Evolutionary conservation across 768 basidiomycete species (phyloP), one percentile per base, ranked within the genome.

Genomic region (Hebeloma cylindrosporum): DNA sequence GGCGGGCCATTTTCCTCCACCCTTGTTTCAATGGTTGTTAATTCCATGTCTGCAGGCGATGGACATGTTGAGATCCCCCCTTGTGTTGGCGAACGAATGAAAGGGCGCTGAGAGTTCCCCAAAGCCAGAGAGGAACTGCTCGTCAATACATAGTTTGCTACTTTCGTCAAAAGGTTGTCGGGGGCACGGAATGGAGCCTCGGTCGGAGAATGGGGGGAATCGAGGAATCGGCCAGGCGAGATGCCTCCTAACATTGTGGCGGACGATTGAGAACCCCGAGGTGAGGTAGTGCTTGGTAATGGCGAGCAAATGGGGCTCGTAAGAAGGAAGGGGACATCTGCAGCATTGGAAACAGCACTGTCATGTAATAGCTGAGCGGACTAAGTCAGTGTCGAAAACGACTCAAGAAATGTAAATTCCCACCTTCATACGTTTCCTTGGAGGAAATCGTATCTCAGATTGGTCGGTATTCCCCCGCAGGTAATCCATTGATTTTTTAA

Each of bases 351-450:
- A 27, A 42, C 28, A 17, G 17, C 26, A n/a, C 22, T 14, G 5
- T 49, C 47, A 31, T 54, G 52, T 16, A 31, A 33, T n/a, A 39
- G 23, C 48, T 51, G 45, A 21, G 14, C 8, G 11, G 38, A 36
- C 21, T 34, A n/a, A 3, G 13, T 13, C 18, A 18, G 14, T 29
- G 20, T n/a, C 13, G 17, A 13, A 16, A 16, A 18, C 18, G 29
- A n/a, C 11, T 9, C 13, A 33, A 6, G 4, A 31, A 27, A 7
- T 8, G 13, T 0, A 18, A 7, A n/a, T n/a, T n/a, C 42, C 4
- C 18, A 50, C 48, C 48, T 50, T 50, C 10, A 28, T 20, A 17
- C 18, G 46, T 29, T 47, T 51, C 23, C 50, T 42, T 4, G 50
- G 40, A 17, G 48, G 43, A 20, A 29, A 37, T 4, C 20, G n/a